Conservation (phyloP, 129 eudicot species). For the Artemisia argyi region DNA sequence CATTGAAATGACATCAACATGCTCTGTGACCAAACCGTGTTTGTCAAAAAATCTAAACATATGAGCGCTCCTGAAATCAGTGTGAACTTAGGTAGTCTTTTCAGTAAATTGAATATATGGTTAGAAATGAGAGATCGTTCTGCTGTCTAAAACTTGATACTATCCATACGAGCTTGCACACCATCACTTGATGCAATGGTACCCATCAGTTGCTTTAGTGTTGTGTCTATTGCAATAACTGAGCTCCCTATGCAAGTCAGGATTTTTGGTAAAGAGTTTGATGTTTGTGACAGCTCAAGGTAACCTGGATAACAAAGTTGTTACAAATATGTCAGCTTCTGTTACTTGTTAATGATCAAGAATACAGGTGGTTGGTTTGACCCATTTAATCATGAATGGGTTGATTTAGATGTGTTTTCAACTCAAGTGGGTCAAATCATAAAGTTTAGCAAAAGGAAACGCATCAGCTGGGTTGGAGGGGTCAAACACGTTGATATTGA, state of each 20-base stretch:
- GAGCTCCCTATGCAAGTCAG: slow-evolving; percentile 56
- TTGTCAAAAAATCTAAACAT: not conserved
- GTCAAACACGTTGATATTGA: no score
- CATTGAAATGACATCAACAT: not conserved
- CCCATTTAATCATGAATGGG: not conserved
- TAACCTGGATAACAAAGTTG: slow-evolving; percentile 44
- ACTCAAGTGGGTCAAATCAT: no score
- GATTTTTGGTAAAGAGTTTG: slow-evolving; percentile 57
- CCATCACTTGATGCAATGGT: slow-evolving; percentile 47
- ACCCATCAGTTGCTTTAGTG: slow-evolving; percentile 48
- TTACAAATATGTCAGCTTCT: not conserved
- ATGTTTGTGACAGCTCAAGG: slow-evolving; percentile 68
- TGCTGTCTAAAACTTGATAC: slow-evolving; percentile 52
- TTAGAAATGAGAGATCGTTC: slow-evolving; percentile 42
- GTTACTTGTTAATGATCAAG: not conserved
- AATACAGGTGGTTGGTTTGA: not conserved
- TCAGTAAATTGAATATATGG: slow-evolving; percentile 28
- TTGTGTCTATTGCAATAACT: slow-evolving; percentile 49
- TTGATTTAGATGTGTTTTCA: not conserved
- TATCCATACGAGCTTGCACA: slow-evolving; percentile 86
- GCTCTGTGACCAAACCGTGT: slow-evolving; percentile 6
- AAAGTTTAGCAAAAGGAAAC: no score
- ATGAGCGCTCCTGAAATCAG: slow-evolving; percentile 2
- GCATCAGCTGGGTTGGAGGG: no score
- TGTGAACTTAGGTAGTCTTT: slow-evolving; percentile 56